Percentiles rank a stretch among this genome's conserved stretches.
These are phyloP conservation scores for Exophiala alcalophila DNA, from an alignment of 2,329 filamentous ascomycete genomes.

Conservation along the genomic window DNA sequence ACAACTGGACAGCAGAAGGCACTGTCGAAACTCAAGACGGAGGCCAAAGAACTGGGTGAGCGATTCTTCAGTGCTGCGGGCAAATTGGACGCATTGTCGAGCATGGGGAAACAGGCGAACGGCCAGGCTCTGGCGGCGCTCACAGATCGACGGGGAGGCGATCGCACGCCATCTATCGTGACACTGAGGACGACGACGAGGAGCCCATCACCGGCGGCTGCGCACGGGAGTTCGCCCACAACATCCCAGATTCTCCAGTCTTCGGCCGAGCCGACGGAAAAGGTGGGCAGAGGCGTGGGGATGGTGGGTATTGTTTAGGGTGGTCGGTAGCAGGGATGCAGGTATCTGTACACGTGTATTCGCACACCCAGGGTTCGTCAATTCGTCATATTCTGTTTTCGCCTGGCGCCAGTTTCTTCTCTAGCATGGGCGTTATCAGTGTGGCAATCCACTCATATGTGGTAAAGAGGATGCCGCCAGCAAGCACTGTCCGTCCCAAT, in stretches of 20 bases:
- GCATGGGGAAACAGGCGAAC: conserved; percentile 6
- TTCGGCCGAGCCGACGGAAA: too few species aligned
- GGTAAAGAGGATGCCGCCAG: conserved; percentile 65
- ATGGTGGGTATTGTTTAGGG: too few species aligned
- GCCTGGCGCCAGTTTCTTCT: too few species aligned
- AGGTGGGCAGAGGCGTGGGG: too few species aligned
- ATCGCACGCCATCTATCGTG: background rate
- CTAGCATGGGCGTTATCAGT: conserved; percentile 43
- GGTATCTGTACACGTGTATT: too few species aligned
- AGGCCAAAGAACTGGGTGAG: background rate
- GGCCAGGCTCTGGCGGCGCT: background rate
- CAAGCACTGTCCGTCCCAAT: conserved; percentile 60
- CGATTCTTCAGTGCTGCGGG: background rate
- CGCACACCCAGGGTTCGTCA: too few species aligned
- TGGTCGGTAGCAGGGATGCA: too few species aligned
- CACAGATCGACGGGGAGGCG: background rate
- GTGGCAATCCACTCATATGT: conserved; percentile 58
- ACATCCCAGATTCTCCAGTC: too few species aligned
- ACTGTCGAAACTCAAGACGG: background rate
- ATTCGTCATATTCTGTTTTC: too few species aligned
- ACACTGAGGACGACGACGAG: background rate
- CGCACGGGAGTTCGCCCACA: background rate
- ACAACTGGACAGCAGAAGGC: background rate
- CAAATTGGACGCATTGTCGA: conserved; percentile 4
- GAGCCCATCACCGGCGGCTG: background rate